These are phyloP conservation scores for Scenedesmus sp. DNA, from an alignment of 163 green algal species.

Conservation along the genomic window DNA sequence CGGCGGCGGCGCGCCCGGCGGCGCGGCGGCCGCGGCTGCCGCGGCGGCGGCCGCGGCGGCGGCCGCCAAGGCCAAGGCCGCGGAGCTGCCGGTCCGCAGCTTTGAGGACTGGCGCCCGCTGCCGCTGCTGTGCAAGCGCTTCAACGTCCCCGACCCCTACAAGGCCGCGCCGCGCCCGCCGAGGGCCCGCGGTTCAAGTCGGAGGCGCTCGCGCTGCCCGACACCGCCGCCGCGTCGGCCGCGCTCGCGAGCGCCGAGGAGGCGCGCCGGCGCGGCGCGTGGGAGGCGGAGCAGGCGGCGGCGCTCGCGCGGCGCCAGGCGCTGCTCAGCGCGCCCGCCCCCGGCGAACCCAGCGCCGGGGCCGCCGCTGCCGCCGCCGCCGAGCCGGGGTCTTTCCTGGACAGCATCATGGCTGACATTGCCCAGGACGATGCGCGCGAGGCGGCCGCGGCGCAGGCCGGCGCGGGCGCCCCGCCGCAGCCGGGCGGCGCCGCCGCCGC, in stretches of 20 bases:
- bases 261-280: neutral
- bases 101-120: constrained; percentile 86
- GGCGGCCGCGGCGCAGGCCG: neutral
- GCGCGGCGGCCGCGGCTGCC: constrained; percentile 4
- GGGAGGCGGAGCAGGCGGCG: constrained; percentile 14
- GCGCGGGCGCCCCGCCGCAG: too few species aligned
- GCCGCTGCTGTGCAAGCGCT: constrained; percentile 92
- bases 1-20: constrained; percentile 30
- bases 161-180: constrained; percentile 42
- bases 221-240: constrained; percentile 51
- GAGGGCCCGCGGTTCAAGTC: constrained; percentile 65
- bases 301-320: neutral
- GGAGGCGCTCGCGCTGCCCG: constrained; percentile 69
- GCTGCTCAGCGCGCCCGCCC: too few species aligned
- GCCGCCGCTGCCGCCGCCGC: constrained; percentile 5
- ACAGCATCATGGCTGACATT: constrained; percentile 27
- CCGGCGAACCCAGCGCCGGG: too few species aligned
- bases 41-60: constrained; percentile 19
- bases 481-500: too few species aligned
- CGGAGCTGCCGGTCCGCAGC: constrained; percentile 45
- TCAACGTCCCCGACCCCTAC: constrained; percentile 90
- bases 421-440: neutral
- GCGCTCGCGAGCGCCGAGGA: constrained; percentile 24
- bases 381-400: constrained; percentile 33
- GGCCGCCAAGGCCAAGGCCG: constrained; percentile 17